A percentile compares a stretch with the other conserved stretches of the same genome.
phyloP scores from a whole-genome alignment of 495 filamentous ascomycete genomes.

The Penicillium paradoxum region DNA sequence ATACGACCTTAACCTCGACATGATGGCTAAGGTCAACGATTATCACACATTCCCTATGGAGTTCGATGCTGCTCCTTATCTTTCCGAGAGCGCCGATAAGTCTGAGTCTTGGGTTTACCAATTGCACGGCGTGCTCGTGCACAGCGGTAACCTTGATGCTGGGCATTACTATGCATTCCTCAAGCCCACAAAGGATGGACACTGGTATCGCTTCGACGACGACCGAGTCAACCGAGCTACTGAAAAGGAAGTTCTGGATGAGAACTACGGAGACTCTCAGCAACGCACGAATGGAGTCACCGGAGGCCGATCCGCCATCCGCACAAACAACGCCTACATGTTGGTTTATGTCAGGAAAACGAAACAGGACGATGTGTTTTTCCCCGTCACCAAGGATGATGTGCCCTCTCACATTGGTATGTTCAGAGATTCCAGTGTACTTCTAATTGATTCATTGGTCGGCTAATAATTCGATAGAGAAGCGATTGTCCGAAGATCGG shows the following conservation, averaged over 20 bases:
- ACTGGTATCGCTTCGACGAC: constrained; percentile 97
- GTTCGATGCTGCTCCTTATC: constrained; percentile 84
- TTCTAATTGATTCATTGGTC: no score
- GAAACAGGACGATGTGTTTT: constrained; percentile 71
- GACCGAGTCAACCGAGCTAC: constrained; percentile 92
- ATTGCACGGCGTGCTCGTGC: constrained; percentile 91
- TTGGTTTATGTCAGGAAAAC: constrained; percentile 93
- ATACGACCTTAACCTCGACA: constrained; percentile 91
- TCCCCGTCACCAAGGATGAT: constrained; percentile 66
- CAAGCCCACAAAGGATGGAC: constrained; percentile 84
- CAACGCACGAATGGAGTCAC: constrained; percentile 53
- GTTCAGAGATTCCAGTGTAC: constrained; percentile 14
- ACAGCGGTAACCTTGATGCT: constrained; percentile 93
- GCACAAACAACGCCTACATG: constrained; percentile 87
- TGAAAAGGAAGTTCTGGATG: constrained; percentile 85
- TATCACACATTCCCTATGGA: constrained; percentile 94
- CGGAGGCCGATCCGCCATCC: constrained; percentile 58
- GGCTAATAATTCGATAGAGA: constrained; percentile 41
- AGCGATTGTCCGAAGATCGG: constrained; percentile 74
- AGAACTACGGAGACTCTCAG: constrained; percentile 94
- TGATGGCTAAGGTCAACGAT: constrained; percentile 99
- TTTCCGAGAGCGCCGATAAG: constrained; percentile 79
- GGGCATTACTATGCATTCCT: constrained; percentile 99
- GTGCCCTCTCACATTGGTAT: constrained; percentile 78
- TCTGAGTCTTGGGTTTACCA: constrained; percentile 88